Conservation (phyloP, 2,329 filamentous ascomycete genomes). For the Dendrostoma leiphaemia region DNA sequence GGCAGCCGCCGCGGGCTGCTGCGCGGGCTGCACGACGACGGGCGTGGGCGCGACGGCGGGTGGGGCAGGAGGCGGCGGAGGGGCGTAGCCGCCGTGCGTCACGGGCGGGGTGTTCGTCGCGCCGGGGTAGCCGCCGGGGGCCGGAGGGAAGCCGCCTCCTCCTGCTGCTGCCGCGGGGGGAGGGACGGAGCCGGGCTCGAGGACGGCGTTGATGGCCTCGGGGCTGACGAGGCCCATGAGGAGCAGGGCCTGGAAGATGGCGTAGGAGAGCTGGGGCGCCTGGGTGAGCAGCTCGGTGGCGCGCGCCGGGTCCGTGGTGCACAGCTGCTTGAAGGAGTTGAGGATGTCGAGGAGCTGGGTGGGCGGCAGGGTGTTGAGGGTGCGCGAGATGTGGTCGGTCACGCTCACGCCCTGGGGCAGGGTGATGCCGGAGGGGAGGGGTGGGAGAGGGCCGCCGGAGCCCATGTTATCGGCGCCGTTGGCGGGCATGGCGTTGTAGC, state of each 20-base stretch:
- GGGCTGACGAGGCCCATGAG: constrained; percentile 91
- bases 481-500: constrained; percentile 17
- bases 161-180: constrained; percentile 27
- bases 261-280: constrained; percentile 90
- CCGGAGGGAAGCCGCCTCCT: constrained; percentile 33
- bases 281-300: constrained; percentile 84
- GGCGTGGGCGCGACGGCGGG: constrained; percentile 30
- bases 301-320: constrained; percentile 75
- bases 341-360: constrained; percentile 91
- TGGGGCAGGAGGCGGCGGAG: no score
- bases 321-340: constrained; percentile 88
- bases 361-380: constrained; percentile 80
- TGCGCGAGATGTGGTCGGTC: constrained; percentile 88
- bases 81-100: constrained; percentile 42
- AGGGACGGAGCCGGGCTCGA: constrained; percentile 56
- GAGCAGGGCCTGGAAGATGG: constrained; percentile 90
- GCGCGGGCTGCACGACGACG: constrained; percentile 36
- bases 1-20: constrained; percentile 35
- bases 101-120: constrained; percentile 49
- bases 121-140: constrained; percentile 34
- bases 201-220: constrained; percentile 74
- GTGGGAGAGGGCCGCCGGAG: constrained; percentile 56
- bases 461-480: constrained; percentile 32
- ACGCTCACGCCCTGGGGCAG: constrained; percentile 79
- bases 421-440: constrained; percentile 81